These are phyloP conservation scores for Volvariella volvacea DNA, from an alignment of 1,284 basidiomycete species.

Conservation along the genomic window DNA sequence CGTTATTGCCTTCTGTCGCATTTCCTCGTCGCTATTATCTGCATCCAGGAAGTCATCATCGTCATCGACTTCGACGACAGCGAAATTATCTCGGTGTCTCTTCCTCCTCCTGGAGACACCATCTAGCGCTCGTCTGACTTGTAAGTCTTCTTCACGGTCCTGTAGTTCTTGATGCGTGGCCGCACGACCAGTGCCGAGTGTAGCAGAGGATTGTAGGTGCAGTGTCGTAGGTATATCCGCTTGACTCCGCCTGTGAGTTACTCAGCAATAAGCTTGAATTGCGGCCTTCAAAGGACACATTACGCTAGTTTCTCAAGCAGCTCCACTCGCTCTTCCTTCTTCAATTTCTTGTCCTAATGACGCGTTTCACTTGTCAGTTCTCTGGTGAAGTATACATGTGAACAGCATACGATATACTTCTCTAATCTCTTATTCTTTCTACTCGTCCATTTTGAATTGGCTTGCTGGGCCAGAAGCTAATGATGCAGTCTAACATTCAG, in stretches of 20 bases:
- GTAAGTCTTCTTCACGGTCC: constrained; percentile 54
- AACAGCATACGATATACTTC: constrained; percentile 67
- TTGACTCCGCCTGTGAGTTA: constrained; percentile 60
- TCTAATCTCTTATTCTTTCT: constrained; percentile 80
- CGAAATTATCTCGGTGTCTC: constrained; percentile 28
- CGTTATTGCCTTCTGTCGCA: no score
- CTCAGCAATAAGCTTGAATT: constrained; percentile 13
- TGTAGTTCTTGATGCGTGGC: constrained; percentile 53
- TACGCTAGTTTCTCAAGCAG: constrained; percentile 77
- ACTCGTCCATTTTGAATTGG: constrained; percentile 63
- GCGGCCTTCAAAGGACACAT: constrained; percentile 19
- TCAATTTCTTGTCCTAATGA: constrained; percentile 75
- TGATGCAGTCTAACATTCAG: no score
- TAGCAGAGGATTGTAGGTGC: constrained; percentile 68
- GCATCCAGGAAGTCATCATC: constrained; percentile 25
- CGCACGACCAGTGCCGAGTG: constrained; percentile 65
- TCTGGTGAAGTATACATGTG: constrained; percentile 1
- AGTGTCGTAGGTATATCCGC: constrained; percentile 51
- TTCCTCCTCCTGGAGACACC: constrained; percentile 41
- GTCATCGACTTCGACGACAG: constrained; percentile 21
- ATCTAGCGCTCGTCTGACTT: constrained; percentile 46
- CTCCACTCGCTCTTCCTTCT: constrained; percentile 70
- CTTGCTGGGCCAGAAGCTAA: constrained; percentile 48
- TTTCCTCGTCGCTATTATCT: constrained; percentile 10
- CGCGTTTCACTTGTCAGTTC: constrained; percentile 2